Percentiles rank a stretch among this genome's conserved stretches.
These are phyloP conservation scores for Diplodia corticola DNA, from an alignment of 2,329 filamentous ascomycete species.

Conservation along the genomic window DNA sequence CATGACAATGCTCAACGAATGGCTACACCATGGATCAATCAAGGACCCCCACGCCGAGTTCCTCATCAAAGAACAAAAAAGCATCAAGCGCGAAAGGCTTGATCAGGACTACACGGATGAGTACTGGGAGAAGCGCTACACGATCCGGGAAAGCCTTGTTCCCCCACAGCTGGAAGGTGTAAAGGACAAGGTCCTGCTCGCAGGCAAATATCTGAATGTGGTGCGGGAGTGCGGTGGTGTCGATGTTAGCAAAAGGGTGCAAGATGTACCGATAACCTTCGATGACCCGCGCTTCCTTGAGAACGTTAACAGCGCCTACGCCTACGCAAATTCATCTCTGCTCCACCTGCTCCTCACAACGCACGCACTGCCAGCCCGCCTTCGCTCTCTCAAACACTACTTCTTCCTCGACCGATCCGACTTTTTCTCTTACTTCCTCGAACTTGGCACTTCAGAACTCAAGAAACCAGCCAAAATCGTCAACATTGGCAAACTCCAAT, in stretches of 20 bases:
- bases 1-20: slow-evolving; percentile 98
- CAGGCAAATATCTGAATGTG: slow-evolving; percentile 97
- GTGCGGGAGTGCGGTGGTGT: slow-evolving; percentile 96
- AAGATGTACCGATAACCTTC: slow-evolving; percentile 87
- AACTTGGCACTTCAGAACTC: slow-evolving; percentile 84
- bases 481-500: slow-evolving; percentile 92
- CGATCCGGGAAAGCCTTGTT: slow-evolving; percentile 85
- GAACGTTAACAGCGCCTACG: slow-evolving; percentile 93
- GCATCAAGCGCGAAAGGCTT: slow-evolving; percentile 84
- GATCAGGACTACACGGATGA: slow-evolving; percentile 98
- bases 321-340: slow-evolving; percentile 90
- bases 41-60: slow-evolving; percentile 94
- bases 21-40: slow-evolving; percentile 94
- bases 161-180: slow-evolving; percentile 88
- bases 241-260: slow-evolving; percentile 83
- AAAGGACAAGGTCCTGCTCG: slow-evolving; percentile 90
- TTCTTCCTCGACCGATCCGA: slow-evolving; percentile 98
- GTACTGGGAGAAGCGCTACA: slow-evolving; percentile 98
- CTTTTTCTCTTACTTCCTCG: slow-evolving; percentile 97
- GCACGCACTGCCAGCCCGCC: slow-evolving; percentile 81
- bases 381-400: slow-evolving; percentile 94
- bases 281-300: slow-evolving; percentile 90
- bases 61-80: slow-evolving; percentile 91
- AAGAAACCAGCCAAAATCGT: slow-evolving; percentile 85
- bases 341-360: slow-evolving; percentile 89